Evolutionary conservation across 2,329 filamentous ascomycete genomes (phyloP).

Genomic region (Xylaria sp.): DNA sequence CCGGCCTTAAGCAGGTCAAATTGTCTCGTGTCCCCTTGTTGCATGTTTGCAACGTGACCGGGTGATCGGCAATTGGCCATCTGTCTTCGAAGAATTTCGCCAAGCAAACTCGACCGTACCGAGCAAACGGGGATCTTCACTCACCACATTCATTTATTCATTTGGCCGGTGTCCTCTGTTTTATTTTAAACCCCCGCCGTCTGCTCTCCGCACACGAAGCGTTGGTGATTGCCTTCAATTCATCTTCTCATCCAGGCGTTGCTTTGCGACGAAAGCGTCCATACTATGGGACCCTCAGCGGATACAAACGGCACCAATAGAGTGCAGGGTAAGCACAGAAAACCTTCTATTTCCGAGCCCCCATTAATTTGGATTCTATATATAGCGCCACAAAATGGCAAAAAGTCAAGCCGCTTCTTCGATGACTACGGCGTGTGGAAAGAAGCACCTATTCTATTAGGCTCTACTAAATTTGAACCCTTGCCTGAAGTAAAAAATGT

Average conservation of each 20-base stretch:
- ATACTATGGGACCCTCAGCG: slow-evolving; percentile 35
- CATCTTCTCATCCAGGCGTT: background rate
- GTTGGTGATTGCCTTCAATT: background rate
- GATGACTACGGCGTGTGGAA: slow-evolving; percentile 72
- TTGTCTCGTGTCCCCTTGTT: slow-evolving; percentile 27
- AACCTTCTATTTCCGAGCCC: background rate
- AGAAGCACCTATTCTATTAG: slow-evolving; percentile 71
- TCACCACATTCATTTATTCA: slow-evolving; percentile 2
- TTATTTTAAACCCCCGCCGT: slow-evolving; percentile 8
- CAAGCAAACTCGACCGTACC: slow-evolving; percentile 11
- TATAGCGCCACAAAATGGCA: slow-evolving; percentile 28
- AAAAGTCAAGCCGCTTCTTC: slow-evolving; percentile 50
- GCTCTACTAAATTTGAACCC: slow-evolving; percentile 73
- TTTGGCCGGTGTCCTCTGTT: slow-evolving; percentile 1
- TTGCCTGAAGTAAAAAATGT: slow-evolving; percentile 76
- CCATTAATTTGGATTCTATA: slow-evolving; percentile 1
- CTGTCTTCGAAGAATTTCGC: slow-evolving; percentile 6
- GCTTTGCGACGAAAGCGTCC: background rate
- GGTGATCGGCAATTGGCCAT: slow-evolving; percentile 34
- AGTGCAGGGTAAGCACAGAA: slow-evolving; percentile 33
- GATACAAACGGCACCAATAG: slow-evolving; percentile 37
- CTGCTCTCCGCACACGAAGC: background rate
- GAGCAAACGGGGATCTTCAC: slow-evolving; percentile 12
- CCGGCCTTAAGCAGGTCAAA: slow-evolving; percentile 26
- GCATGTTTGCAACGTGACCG: slow-evolving; percentile 27